phyloP scores from a whole-genome alignment of 306 rosid species.

The Glycyrrhiza uralensis region DNA sequence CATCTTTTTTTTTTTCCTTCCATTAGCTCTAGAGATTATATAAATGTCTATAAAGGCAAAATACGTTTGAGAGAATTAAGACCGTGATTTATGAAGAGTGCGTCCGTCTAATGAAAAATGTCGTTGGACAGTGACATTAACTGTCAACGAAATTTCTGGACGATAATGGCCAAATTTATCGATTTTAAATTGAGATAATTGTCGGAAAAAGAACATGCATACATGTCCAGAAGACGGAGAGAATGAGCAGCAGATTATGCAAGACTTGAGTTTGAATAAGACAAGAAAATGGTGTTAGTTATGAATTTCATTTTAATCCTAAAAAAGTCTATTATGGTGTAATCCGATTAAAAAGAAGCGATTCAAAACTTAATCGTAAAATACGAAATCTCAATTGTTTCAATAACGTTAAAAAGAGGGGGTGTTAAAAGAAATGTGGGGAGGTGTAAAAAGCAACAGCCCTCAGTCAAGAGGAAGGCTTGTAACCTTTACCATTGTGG shows the following conservation, averaged over 20 bases:
- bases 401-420: too few relatives aligned
- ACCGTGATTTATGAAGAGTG: slow-evolving; percentile 42
- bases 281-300: not conserved
- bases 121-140: slow-evolving; percentile 27
- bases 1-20: not conserved
- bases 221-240: not conserved
- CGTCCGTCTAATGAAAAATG: slow-evolving; percentile 5
- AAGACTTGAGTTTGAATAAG: not conserved
- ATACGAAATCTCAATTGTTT: too few relatives aligned
- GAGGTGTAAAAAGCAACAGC: too few relatives aligned
- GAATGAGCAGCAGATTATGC: not conserved
- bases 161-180: slow-evolving; percentile 2
- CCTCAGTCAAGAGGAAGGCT: too few relatives aligned
- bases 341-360: too few relatives aligned
- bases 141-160: not conserved
- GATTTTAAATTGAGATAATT: slow-evolving; percentile 18
- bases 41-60: not conserved
- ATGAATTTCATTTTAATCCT: not conserved
- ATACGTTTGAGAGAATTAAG: slow-evolving; percentile 9
- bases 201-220: slow-evolving; percentile 33
- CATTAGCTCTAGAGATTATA: not conserved
- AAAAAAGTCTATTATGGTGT: too few relatives aligned
- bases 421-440: too few relatives aligned
- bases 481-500: too few relatives aligned
- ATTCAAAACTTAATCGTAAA: too few relatives aligned